Conservation (phyloP, 768 basidiomycete genomes). For the Ramaria rubella region DNA sequence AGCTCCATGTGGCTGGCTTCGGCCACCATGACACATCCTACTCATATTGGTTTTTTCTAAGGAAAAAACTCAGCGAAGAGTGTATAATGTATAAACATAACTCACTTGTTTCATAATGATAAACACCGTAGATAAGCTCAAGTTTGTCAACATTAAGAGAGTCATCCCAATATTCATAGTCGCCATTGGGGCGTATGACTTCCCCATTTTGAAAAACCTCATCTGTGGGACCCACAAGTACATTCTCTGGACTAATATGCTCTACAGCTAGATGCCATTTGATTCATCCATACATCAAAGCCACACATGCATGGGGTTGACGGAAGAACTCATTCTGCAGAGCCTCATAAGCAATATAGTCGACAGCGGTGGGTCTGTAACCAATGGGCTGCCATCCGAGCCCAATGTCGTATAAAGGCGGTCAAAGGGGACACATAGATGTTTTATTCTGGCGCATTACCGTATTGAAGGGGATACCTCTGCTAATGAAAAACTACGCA, state of each 20-base stretch:
- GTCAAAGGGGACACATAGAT: neutral
- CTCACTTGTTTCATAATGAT: neutral
- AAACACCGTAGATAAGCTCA: neutral
- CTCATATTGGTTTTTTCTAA: neutral
- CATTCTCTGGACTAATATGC: neutral
- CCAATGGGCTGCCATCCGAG: neutral
- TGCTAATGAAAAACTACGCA: neutral
- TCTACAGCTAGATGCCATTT: neutral
- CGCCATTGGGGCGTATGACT: neutral
- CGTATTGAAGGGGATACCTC: neutral
- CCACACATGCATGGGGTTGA: neutral
- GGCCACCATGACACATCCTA: neutral
- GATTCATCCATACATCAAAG: neutral
- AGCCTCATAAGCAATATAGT: neutral
- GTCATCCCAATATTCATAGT: neutral
- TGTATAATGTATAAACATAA: neutral
- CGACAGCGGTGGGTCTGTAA: neutral
- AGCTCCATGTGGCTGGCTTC: neutral
- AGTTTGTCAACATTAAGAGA: neutral
- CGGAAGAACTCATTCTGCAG: neutral
- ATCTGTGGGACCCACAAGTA: neutral
- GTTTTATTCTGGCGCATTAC: neutral
- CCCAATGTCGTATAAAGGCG: neutral
- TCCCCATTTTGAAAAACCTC: neutral
- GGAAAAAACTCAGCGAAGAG: neutral